Evolutionary conservation across 257 asterid genomes (phyloP), one percentile per base, ranked within the genome.

Genomic region (Fraxinus anomala): DNA sequence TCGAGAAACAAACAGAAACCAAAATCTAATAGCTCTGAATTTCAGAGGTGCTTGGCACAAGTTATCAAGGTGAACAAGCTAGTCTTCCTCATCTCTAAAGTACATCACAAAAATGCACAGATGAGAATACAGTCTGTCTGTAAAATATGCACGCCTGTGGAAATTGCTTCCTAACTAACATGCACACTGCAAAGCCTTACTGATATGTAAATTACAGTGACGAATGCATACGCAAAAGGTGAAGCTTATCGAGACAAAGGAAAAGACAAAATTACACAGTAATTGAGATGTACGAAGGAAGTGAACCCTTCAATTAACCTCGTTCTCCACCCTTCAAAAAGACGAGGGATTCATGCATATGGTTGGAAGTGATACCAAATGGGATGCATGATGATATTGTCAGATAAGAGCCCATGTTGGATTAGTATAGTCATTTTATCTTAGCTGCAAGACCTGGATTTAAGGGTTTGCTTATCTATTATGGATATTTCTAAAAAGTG

Each of bases 1-100:
- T 5, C 36, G 26, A 63, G 69, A 63, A 63, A 26, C 69, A 17
- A 56, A n/a, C 36, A 14, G 68, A 47, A 77, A 34, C 23, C 59
- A 84, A n/a, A 49, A 66, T 14, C 33, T 28, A 47, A 72, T 72
- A 19, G 80, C 69, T 66, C 26, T 37, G 72, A 77, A 77, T 12
- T 65, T 75, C 44, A 72, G 30, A 74, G 42, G 40, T 28, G 66
- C 23, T 61, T 6, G 24, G 40, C 37, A 74, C 68, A 37, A 49
- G 61, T 70, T 76, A 39, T 40, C 33, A 72, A 82, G 66, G 5
- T 47, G 26, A 63, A 63, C 34, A 31, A 63, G 19, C 31, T 9
- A 4, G 4, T 59, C n/a, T 13, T 26, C 17, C 69, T 63, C 69
- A 63, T 63, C 69, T 3, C 26, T 24, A 26, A 63, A 63, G 36